These are phyloP conservation scores for Sedum album DNA, from an alignment of 164 flowering plant species.

Conservation along the genomic window DNA sequence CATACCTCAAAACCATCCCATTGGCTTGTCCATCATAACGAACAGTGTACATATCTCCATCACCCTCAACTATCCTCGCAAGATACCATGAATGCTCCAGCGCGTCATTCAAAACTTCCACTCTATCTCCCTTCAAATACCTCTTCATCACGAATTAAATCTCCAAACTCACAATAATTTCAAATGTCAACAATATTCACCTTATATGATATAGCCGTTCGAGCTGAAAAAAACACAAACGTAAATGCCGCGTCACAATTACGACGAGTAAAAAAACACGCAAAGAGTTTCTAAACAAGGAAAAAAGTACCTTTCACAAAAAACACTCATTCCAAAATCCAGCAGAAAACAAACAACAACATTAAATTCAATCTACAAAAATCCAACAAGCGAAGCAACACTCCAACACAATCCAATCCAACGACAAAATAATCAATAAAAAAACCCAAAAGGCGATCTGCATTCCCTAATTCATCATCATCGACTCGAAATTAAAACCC, in stretches of 20 bases:
- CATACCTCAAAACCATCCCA: background rate
- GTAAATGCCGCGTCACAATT: background rate
- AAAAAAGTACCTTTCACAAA: background rate
- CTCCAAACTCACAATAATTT: background rate
- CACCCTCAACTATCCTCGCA: background rate
- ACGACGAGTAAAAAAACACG: background rate
- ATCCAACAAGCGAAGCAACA: too few species aligned
- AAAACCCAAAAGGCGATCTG: background rate
- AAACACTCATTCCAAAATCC: too few species aligned
- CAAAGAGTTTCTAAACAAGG: slow-evolving; percentile 2
- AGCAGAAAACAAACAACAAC: background rate
- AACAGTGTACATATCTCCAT: slow-evolving; percentile 2
- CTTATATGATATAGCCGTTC: background rate
- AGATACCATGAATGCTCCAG: slow-evolving; percentile 1
- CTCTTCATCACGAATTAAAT: background rate
- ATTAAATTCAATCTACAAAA: too few species aligned
- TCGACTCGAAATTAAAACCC: background rate
- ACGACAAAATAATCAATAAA: background rate
- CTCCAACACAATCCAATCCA: too few species aligned
- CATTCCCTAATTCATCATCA: background rate
- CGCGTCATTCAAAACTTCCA: background rate
- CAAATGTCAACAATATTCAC: background rate
- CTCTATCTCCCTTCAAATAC: background rate
- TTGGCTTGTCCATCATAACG: background rate
- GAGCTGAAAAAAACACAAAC: background rate